Base-by-base conservation (phyloP, 2,329 filamentous ascomycete species). In the Trichophyton verrucosum region DNA sequence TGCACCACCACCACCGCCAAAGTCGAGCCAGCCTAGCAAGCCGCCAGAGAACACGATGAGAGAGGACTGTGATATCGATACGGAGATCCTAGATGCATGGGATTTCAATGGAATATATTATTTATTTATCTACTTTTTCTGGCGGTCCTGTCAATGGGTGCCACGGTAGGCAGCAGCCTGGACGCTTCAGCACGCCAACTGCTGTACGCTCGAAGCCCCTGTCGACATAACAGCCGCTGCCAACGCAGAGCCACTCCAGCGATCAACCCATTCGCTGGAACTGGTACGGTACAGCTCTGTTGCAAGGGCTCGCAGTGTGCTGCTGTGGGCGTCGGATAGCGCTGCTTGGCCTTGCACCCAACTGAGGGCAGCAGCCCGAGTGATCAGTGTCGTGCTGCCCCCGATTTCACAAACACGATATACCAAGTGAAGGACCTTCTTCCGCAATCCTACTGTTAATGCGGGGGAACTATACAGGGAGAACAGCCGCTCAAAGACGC, bases 331-430 rank as follows among this genome's bases (percentile, higher is more conserved):
- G 65, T 82, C 80, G 15, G 80, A 77, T 51, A 73, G 72, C 3
- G 78, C 79, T 40, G 81, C 71, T 66, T 84, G 82, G 62, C 82
- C 81, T 62, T 86, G 80, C 7, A 92, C 77, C 91, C 90, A 95
- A 65, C 82, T 86, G 59, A 92, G 71, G 20, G 88, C 76, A 15
- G 88, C 89, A 49, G 86, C 85, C 61, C 91, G 79, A 0, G 90
- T 95, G 42, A 90, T 80, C 53, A 95, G 77, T n/a, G 87, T 92
- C 3, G 86, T 88, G 71, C 87, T 89, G 0, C 88, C 90, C 1
- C 85, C 81, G 36, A 91, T 82, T 53, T 80, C 80, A 0, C 84
- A 85, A 2, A 86, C 84, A 46, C 86, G 81, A 67, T 86, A 86
- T 15, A 95, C 63, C 13, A 86, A 65, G 63, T 79, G 77, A 11